Base-by-base conservation (phyloP, 257 asterid genomes). In the Linaria vulgaris region DNA sequence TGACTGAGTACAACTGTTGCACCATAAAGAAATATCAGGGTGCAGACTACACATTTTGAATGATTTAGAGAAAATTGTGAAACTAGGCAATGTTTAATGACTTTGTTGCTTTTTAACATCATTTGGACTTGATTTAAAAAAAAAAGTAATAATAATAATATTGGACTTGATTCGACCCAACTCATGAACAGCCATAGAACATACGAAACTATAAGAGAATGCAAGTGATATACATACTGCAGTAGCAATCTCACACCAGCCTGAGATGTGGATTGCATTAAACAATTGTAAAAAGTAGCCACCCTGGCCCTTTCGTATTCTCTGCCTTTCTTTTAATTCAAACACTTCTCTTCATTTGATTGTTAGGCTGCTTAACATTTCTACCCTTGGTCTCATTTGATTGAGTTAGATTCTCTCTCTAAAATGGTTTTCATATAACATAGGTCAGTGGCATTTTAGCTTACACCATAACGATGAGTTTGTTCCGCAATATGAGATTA, bases 141-240 rank as follows among this genome's bases (percentile, higher is more conserved):
- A n/a, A n/a, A n/a, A n/a, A n/a, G n/a, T n/a, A n/a, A n/a, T n/a
- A n/a, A n/a, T n/a, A n/a, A n/a, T n/a, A n/a, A n/a, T n/a, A n/a
- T n/a, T n/a, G n/a, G n/a, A n/a, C n/a, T n/a, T n/a, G n/a, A n/a
- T n/a, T n/a, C n/a, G n/a, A n/a, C n/a, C n/a, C n/a, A n/a, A n/a
- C n/a, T n/a, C n/a, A n/a, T n/a, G n/a, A n/a, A n/a, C n/a, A n/a
- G n/a, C n/a, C n/a, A n/a, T n/a, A n/a, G n/a, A 31, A 51, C 27
- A 59, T 31, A 31, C 14, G 43, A 57, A 65, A 58, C 39, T 67
- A 70, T 37, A 25, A 48, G 57, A 66, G 45, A 56, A 64, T 27
- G 56, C 61, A 61, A 56, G 65, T 46, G 49, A 60, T 20, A 57
- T 56, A 46, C 5, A 61, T 9, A 57, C 41, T 58, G 54, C 56